Evolutionary conservation across 305 asterid species (phyloP).

Genomic region (Salvia sclarea): DNA sequence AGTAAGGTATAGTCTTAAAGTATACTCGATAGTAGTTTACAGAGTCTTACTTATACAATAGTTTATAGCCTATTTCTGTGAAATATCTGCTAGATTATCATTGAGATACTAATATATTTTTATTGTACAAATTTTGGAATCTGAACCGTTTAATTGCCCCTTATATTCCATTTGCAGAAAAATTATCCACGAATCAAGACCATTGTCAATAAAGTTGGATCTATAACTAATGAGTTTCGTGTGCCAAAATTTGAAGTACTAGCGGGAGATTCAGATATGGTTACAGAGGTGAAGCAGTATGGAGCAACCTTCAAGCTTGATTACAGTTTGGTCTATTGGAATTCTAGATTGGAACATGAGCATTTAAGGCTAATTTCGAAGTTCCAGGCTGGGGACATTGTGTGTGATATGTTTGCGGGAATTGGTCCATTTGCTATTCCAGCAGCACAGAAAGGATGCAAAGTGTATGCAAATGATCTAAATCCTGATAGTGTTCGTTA

Average conservation of each 20-base stretch:
- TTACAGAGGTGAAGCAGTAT: constrained; percentile 87
- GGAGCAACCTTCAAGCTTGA: constrained; percentile 93
- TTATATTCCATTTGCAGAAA: constrained; percentile 54
- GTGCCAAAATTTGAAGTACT: constrained; percentile 93
- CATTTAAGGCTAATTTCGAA: constrained; percentile 72
- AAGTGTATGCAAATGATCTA: constrained; percentile 84
- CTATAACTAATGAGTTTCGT: constrained; percentile 80
- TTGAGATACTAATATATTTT: constrained; percentile 7
- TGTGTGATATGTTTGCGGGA: constrained; percentile 96
- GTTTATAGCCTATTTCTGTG: not conserved
- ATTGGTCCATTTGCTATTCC: constrained; percentile 96
- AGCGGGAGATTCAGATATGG: constrained; percentile 80
- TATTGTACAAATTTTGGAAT: not conserved
- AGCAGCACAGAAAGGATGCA: constrained; percentile 93
- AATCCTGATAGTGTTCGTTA: constrained; percentile 80
- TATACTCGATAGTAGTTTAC: constrained; percentile 8
- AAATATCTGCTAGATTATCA: not conserved
- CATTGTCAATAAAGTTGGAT: constrained; percentile 85
- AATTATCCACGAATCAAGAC: constrained; percentile 88
- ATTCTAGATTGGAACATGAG: constrained; percentile 93
- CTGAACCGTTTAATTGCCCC: constrained; percentile 6
- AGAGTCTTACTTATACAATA: not conserved
- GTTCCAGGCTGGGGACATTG: constrained; percentile 66
- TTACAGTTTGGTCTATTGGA: constrained; percentile 93
- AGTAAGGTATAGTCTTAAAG: not conserved